Conservation (phyloP, 1,284 basidiomycete species). For the Chiua sp. region DNA sequence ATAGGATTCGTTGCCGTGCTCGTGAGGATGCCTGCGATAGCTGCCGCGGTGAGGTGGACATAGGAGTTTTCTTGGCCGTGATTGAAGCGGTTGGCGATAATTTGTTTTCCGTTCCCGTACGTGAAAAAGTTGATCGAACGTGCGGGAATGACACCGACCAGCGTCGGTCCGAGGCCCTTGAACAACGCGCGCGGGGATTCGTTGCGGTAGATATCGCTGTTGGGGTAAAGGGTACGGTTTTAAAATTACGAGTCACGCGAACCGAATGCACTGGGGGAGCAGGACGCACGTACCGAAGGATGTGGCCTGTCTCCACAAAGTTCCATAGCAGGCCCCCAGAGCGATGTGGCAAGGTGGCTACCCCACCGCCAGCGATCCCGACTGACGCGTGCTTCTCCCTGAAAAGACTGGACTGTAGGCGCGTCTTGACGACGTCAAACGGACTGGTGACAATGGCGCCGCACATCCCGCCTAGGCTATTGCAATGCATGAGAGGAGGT, state of each 20-base stretch:
- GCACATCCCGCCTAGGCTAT: conserved; percentile 94
- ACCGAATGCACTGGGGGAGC: not conserved
- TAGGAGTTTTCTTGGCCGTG: conserved; percentile 82
- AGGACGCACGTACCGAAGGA: conserved; percentile 70
- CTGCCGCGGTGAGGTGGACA: conserved; percentile 89
- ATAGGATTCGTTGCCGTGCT: conserved; percentile 96
- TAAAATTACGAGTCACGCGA: not conserved
- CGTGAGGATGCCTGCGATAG: conserved; percentile 85
- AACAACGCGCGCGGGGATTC: conserved; percentile 94
- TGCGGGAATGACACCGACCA: conserved; percentile 95
- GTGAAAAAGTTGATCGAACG: conserved; percentile 98
- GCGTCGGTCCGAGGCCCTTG: conserved; percentile 93
- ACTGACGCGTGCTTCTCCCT: conserved; percentile 58
- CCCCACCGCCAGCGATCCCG: conserved; percentile 48
- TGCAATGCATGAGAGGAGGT: not conserved
- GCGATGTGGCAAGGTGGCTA: conserved; percentile 49
- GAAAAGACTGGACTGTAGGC: conserved; percentile 93
- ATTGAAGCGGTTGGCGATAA: conserved; percentile 88
- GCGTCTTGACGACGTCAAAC: conserved; percentile 98
- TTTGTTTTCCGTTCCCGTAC: conserved; percentile 95
- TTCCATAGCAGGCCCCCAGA: conserved; percentile 77
- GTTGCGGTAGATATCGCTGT: conserved; percentile 86
- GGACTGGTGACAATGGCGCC: conserved; percentile 97
- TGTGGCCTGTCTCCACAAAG: conserved; percentile 94
- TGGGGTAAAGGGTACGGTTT: not conserved